Base-by-base conservation (phyloP, 805 yeast species). In the Jamesozyma piceae region DNA sequence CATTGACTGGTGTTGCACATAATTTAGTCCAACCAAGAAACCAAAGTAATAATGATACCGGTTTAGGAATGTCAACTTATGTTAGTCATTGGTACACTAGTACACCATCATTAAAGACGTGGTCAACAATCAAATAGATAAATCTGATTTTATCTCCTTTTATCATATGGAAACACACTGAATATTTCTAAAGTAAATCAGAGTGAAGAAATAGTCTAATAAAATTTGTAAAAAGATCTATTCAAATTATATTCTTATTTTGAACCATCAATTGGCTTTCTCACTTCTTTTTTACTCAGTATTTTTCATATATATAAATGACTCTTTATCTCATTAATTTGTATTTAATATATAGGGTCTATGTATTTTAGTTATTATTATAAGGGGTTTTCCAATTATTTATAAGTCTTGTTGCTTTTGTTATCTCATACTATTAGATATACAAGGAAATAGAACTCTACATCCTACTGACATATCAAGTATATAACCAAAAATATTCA, bases 1-100 rank as follows among this genome's bases (percentile, higher is more conserved):
- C 47, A 11, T 40, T 58, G 34, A 64, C 71, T 19, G 72, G 73
- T 54, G 63, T 66, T 21, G 66, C 71, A 53, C 57, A 69, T 29
- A 95, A 95, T 62, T 65, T 90, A 49, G 75, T 90, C 73, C 98
- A 90, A 70, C 97, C 96, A 66, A 83, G 87, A 70, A 77, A 79
- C 51, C 76, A 74, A 57, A 65, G 70, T 55, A 80, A 86, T 68
- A 85, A 89, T 61, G 97, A 89, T 64, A 90, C 97, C 49, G 86
- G 88, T 62, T 49, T 51, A 40, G 46, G 48, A 24, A 54, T 65
- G 52, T 56, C 71, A 10, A 63, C 67, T 36, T 52, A 52, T 18
- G 45, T 43, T 36, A 57, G 54, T 46, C 66, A 48, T 46, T 67
- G 58, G 54, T 72, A 68, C 64, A 72, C 75, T 38, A 57, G 62